Evolutionary conservation across 2,329 filamentous ascomycete genomes (phyloP).

Genomic region (Aspergillus clavatus): DNA sequence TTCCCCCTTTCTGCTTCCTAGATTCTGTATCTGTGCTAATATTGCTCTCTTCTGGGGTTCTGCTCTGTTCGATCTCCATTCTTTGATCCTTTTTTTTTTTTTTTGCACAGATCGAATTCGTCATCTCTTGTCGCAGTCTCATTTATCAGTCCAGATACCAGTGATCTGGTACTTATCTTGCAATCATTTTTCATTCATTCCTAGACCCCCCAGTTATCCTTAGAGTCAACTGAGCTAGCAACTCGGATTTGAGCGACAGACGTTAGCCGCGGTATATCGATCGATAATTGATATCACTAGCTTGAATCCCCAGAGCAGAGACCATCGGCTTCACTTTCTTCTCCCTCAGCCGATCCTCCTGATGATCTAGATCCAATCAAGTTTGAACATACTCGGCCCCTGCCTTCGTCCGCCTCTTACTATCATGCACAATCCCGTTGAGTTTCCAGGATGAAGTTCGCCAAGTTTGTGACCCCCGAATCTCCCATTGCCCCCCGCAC

Average conservation of each 20-base stretch:
- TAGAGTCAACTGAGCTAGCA: too few species aligned
- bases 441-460: constrained; percentile 53
- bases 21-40: too few species aligned
- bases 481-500: constrained; percentile 7
- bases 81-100: background rate
- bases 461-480: constrained; percentile 46
- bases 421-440: constrained; percentile 16
- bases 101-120: background rate
- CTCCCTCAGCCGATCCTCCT: background rate
- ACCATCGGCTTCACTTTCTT: background rate
- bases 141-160: too few species aligned
- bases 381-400: background rate
- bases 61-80: background rate
- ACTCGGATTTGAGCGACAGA: too few species aligned
- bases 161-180: too few species aligned
- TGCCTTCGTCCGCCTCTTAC: background rate
- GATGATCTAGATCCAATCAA: background rate
- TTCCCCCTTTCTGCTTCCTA: too few species aligned
- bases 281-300: too few species aligned
- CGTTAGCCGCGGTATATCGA: too few species aligned
- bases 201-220: too few species aligned
- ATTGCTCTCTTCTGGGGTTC: too few species aligned
- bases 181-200: too few species aligned
- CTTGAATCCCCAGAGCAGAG: background rate
- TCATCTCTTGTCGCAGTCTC: too few species aligned